These are phyloP conservation scores for Erigeron philadelphicus DNA, from an alignment of 140 eudicot species.

Conservation along the genomic window DNA sequence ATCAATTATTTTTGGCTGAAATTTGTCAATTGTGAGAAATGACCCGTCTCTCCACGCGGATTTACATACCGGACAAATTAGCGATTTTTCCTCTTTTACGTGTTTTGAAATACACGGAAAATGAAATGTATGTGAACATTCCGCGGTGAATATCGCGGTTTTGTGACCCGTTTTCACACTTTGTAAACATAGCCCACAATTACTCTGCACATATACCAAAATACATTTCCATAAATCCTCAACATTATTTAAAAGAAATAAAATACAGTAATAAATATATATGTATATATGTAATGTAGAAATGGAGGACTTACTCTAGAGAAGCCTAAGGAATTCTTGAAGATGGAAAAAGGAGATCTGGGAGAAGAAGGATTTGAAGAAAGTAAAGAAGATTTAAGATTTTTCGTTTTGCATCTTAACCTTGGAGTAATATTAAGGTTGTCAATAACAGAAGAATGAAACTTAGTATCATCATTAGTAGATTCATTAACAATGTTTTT, in stretches of 20 bases:
- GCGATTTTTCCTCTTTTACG: conserved; percentile 33
- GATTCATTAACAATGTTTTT: not conserved
- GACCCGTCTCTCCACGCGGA: conserved; percentile 74
- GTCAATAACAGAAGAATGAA: conserved; percentile 21
- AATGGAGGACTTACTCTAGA: conserved; percentile 49
- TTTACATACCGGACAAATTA: conserved; percentile 71
- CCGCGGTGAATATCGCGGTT: conserved; percentile 79
- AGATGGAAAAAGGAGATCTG: conserved; percentile 90
- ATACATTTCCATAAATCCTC: not conserved
- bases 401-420: conserved; percentile 45
- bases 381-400: conserved; percentile 29
- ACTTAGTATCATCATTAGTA: conserved; percentile 14
- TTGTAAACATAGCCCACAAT: conserved; percentile 79
- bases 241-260: not conserved
- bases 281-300: not conserved
- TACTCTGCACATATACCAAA: conserved; percentile 48
- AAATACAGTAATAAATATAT: not conserved
- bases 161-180: conserved; percentile 79
- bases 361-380: conserved; percentile 74
- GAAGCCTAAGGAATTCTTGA: conserved; percentile 67
- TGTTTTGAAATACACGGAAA: conserved; percentile 78
- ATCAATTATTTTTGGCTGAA: not conserved
- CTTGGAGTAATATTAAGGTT: conserved; percentile 42
- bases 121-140: conserved; percentile 80
- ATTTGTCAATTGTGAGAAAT: conserved; percentile 41